Base-by-base conservation (phyloP, 805 yeast species). In the Alloascoidea hylecoeti region DNA sequence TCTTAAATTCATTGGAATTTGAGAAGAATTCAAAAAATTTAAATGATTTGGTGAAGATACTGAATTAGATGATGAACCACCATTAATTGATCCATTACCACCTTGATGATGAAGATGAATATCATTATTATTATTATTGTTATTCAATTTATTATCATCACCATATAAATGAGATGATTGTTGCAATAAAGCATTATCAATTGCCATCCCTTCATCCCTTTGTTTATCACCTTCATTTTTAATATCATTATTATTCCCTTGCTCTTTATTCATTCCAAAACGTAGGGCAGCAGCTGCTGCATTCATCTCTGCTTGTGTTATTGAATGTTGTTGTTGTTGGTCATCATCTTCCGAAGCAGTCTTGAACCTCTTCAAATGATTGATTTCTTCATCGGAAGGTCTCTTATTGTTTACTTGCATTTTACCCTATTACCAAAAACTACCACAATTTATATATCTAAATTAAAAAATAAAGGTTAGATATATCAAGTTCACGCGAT, bases 221-320 rank as follows among this genome's bases (percentile, higher is more conserved):
- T 23, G 9, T 9, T 23, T 23, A n/a, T n/a, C 30, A 23, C 30
- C 30, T 9, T 23, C n/a, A n/a, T 23, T 23, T n/a, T 23, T 23
- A n/a, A 9, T 9, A 9, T 23, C 30, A n/a, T 23, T 23, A n/a
- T 23, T 23, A n/a, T 23, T 9, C 9, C 30, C 30, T 9, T n/a
- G 13, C 9, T 9, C n/a, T 9, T n/a, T 23, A 23, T 9, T 9
- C 9, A 23, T 9, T n/a, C n/a, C 30, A 23, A 23, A 23, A 9
- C 30, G 9, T n/a, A 23, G n/a, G n/a, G 30, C 30, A 9, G 30
- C 30, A 23, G 30, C 30, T n/a, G 30, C 30, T 9, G 30, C 30
- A n/a, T 23, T n/a, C 30, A 23, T 23, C 13, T 23, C 30, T 9
- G 30, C 9, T n/a, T 9, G 9, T 23, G 9, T n/a, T 23, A n/a